These are phyloP conservation scores for Neophaeococcomyces mojaviensis DNA, from an alignment of 2,329 filamentous ascomycete genomes.

Conservation along the genomic window DNA sequence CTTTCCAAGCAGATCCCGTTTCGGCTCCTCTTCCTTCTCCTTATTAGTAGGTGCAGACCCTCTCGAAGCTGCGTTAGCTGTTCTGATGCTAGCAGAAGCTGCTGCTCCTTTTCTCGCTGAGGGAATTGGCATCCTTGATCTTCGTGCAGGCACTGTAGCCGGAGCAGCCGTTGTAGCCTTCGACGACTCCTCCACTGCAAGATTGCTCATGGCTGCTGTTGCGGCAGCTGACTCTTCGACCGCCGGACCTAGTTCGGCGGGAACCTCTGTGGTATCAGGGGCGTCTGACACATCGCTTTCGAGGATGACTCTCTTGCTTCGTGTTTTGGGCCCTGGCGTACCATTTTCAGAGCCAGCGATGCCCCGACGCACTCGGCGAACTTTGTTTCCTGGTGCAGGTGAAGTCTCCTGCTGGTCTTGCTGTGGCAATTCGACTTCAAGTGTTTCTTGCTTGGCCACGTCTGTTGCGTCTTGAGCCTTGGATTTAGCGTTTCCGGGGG, in stretches of 20 bases:
- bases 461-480: not conserved
- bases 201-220: not conserved
- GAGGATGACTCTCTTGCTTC: conserved; percentile 4
- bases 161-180: not conserved
- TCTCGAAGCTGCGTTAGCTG: not conserved
- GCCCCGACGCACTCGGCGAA: conserved; percentile 18
- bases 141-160: not conserved
- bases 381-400: conserved; percentile 1
- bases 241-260: not conserved
- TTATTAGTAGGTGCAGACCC: not conserved
- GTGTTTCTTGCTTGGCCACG: not conserved
- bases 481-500: too few relatives aligned
- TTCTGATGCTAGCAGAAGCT: not conserved
- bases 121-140: conserved; percentile 6
- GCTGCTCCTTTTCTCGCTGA: not conserved
- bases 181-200: not conserved
- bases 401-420: not conserved
- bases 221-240: not conserved
- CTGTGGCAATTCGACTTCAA: not conserved
- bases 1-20: not conserved
- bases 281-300: not conserved
- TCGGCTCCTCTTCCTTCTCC: not conserved
- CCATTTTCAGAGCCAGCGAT: conserved; percentile 14
- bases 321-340: conserved; percentile 14
- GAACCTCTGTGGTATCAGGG: not conserved